phyloP scores from a whole-genome alignment of 768 basidiomycete species.

The Chlorophyllum brunneum region DNA sequence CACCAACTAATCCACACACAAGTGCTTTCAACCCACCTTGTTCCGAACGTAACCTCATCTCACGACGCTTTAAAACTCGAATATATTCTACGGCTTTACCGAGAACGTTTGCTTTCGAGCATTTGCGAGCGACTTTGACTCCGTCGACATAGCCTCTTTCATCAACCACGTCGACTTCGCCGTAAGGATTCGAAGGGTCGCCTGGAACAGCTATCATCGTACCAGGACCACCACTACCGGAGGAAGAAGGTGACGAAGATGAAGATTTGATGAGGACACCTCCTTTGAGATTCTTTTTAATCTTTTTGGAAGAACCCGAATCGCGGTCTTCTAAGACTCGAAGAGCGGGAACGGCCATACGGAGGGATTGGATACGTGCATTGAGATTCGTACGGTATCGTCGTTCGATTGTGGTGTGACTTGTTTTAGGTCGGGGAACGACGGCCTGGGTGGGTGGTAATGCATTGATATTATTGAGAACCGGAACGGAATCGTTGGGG shows the following conservation, averaged over 20 bases:
- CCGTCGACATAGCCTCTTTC: conserved; percentile 86
- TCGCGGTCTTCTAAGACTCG: conserved; percentile 69
- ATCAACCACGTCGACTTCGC: conserved; percentile 59
- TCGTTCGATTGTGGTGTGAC: conserved; percentile 86
- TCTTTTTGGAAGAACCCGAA: conserved; percentile 39
- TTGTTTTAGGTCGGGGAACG: conserved; percentile 65
- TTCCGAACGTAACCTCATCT: conserved; percentile 66
- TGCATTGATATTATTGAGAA: not conserved
- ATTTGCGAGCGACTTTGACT: conserved; percentile 88
- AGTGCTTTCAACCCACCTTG: conserved; percentile 72
- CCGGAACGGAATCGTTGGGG: conserved; percentile 10
- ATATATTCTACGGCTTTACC: conserved; percentile 93
- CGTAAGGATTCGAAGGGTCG: conserved; percentile 29
- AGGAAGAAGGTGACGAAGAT: conserved; percentile 13
- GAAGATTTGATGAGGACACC: conserved; percentile 32
- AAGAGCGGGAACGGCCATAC: conserved; percentile 79
- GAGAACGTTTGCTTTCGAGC: conserved; percentile 86
- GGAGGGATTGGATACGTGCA: conserved; percentile 76
- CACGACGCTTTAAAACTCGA: conserved; percentile 79
- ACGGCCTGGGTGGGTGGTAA: conserved; percentile 7
- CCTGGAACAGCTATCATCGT: conserved; percentile 11
- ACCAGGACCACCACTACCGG: not conserved
- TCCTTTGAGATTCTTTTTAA: conserved; percentile 43
- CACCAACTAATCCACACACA: conserved; percentile 68
- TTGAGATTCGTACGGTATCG: conserved; percentile 88